Conservation (phyloP, 2,329 filamentous ascomycete genomes). For the Hysterium pulicare region DNA sequence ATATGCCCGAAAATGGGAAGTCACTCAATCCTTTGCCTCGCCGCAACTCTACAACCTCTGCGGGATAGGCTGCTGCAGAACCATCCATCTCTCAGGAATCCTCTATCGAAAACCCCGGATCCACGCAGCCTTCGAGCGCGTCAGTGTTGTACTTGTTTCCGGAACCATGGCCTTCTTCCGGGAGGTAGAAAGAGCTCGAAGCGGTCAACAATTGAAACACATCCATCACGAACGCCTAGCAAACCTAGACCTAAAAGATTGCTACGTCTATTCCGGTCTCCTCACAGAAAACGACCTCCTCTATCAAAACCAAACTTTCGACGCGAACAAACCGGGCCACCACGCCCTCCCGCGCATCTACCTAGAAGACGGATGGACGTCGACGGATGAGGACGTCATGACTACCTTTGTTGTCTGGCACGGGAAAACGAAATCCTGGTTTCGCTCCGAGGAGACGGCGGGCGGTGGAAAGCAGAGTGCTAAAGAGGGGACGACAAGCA, state of each 20-base stretch:
- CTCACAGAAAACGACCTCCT: constrained; percentile 61
- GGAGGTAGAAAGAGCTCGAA: constrained; percentile 53
- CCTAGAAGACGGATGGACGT: constrained; percentile 59
- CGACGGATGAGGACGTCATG: constrained; percentile 62
- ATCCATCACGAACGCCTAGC: constrained; percentile 61
- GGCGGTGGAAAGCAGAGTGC: constrained; percentile 23
- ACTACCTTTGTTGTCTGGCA: constrained; percentile 67
- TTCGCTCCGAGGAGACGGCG: constrained; percentile 40
- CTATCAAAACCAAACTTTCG: constrained; percentile 63
- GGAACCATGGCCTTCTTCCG: constrained; percentile 63
- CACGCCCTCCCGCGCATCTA: constrained; percentile 59
- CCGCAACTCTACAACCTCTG: constrained; percentile 66
- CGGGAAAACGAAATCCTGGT: constrained; percentile 55
- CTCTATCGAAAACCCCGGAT: constrained; percentile 63
- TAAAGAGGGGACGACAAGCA: constrained; percentile 43
- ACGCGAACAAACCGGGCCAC: constrained; percentile 59
- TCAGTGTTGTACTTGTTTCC: constrained; percentile 57
- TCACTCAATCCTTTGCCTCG: constrained; percentile 60
- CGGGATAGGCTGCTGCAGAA: constrained; percentile 59
- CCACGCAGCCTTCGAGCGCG: constrained; percentile 59
- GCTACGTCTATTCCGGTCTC: constrained; percentile 64
- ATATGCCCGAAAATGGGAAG: constrained; percentile 66
- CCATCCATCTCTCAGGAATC: constrained; percentile 58
- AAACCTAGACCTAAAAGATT: constrained; percentile 58
- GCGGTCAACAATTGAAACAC: constrained; percentile 55